Evolutionary conservation across 495 filamentous ascomycete genomes (phyloP), one percentile per base, ranked within the genome.

Genomic region (Hypoxylon lienhwacheense): DNA sequence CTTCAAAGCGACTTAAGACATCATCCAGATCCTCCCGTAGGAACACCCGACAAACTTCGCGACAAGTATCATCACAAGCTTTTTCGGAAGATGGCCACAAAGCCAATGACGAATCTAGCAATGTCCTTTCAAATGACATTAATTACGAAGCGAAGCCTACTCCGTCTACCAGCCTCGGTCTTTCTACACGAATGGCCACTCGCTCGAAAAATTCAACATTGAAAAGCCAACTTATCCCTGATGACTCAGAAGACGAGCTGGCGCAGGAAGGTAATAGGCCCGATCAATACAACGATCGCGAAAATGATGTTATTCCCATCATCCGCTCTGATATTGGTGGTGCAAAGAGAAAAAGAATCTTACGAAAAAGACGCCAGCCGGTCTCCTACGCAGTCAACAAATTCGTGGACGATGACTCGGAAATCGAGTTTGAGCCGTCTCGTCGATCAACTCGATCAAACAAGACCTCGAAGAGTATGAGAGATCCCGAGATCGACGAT

Each of bases 401-500:
- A 37, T 43, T 26, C 16, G 8, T 49, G 7, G 60, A 47, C 10
- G 61, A 49, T 5, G 67, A 68, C 32, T 75, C 73, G 0, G 70
- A 73, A n/a, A 75, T 74, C 15, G 75, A 74, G 31, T 72, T 75
- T 46, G 73, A 77, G 55, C 61, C 70, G 34, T 65, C 69, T 10
- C 74, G 81, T 43, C 71, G 77, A n/a, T 85, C 83, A n/a, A 70
- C 64, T 2, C 69, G 82, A 2, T 63, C 72, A 8, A 76, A 60
- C 16, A 75, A 67, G 56, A 52, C 71, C 46, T 70, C 68, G 0
- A 75, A 65, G 35, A 87, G 71, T 59, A 85, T 95, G 77, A 70
- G 74, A 42, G 89, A 95, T 58, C 68, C 51, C 5, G 66, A 81
- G 6, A 70, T 75, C 11, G 79, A 88, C 5, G 65, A 71, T n/a